A percentile compares a stretch with the other conserved stretches of the same genome.
These are phyloP conservation scores for Phyllosticta citrichinensis DNA, from an alignment of 2,329 filamentous ascomycete species.

Conservation along the genomic window DNA sequence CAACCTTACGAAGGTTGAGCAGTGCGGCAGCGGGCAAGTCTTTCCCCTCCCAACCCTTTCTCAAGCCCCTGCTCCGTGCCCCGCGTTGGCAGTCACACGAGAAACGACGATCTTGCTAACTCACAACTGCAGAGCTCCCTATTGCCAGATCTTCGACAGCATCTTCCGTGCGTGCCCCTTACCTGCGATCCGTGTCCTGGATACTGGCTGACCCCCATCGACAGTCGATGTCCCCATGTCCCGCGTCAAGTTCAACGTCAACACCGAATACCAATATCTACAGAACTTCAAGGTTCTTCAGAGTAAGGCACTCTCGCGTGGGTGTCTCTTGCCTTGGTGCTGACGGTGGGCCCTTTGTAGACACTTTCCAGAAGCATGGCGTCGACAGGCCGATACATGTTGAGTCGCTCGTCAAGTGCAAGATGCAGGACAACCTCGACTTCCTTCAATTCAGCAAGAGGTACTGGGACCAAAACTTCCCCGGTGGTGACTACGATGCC, in stretches of 20 bases:
- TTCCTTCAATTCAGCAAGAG: slow-evolving; percentile 95
- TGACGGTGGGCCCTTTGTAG: slow-evolving; percentile 36
- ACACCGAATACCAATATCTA: slow-evolving; percentile 91
- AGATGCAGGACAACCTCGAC: slow-evolving; percentile 99
- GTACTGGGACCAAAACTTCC: slow-evolving; percentile 98
- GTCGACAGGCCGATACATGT: slow-evolving; percentile 88
- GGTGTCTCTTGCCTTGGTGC: neutral
- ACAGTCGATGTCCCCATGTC: slow-evolving; percentile 83
- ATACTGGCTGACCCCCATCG: slow-evolving; percentile 2
- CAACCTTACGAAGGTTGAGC: slow-evolving; percentile 96
- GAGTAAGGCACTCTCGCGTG: slow-evolving; percentile 49
- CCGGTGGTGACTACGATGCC: slow-evolving; percentile 93
- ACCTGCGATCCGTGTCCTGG: neutral
- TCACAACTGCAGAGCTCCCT: slow-evolving; percentile 57
- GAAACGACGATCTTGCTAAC: neutral
- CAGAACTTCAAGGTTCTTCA: slow-evolving; percentile 98
- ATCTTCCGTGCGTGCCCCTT: slow-evolving; percentile 60
- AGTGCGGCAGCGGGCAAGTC: slow-evolving; percentile 91
- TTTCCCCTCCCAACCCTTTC: slow-evolving; percentile 17
- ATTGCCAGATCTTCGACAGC: slow-evolving; percentile 97
- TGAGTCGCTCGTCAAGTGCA: slow-evolving; percentile 86
- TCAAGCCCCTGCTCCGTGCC: neutral
- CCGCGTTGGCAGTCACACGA: neutral
- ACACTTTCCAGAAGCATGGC: slow-evolving; percentile 73
- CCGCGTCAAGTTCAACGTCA: slow-evolving; percentile 96